Conservation (phyloP, 2,329 filamentous ascomycete genomes). For the Leptographium lundbergii region DNA sequence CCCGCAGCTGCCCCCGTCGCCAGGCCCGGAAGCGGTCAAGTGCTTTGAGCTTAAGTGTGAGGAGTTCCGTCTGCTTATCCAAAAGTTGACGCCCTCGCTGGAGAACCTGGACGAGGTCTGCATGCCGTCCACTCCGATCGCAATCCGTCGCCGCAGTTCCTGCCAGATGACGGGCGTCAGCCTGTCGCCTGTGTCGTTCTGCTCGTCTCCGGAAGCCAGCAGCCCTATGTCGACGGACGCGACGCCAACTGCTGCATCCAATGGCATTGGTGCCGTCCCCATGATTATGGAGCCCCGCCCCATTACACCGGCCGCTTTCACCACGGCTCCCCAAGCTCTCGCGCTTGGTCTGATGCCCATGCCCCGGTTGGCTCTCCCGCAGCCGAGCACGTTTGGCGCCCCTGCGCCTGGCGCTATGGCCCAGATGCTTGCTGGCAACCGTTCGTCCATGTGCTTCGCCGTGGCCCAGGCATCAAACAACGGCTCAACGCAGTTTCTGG, state of each 20-base stretch:
- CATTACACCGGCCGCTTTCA: constrained; percentile 25
- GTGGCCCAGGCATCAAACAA: constrained; percentile 41
- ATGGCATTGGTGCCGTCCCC: constrained; percentile 20
- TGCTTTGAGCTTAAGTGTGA: constrained; percentile 33
- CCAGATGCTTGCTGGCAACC: constrained; percentile 30
- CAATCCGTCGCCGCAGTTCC: constrained; percentile 7
- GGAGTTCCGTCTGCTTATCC: constrained; percentile 47
- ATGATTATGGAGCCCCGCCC: constrained; percentile 35
- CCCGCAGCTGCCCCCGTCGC: constrained; percentile 40
- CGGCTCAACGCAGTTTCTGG: constrained; percentile 34
- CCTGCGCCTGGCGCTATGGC: constrained; percentile 42
- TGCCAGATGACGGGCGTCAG: constrained; percentile 4
- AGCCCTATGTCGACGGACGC: constrained; percentile 15
- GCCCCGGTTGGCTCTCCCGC: constrained; percentile 42
- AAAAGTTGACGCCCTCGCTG: constrained; percentile 42
- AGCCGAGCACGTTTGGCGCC: constrained; percentile 43
- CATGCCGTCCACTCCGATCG: constrained; percentile 18
- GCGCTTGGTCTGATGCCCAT: constrained; percentile 44
- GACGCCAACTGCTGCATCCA: constrained; percentile 28
- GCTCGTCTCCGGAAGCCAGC: constrained; percentile 8
- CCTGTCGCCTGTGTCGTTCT: constrained; percentile 9
- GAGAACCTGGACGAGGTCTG: constrained; percentile 45
- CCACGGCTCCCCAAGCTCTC: constrained; percentile 35
- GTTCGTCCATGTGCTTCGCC: constrained; percentile 47
- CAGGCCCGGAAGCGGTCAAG: constrained; percentile 14